Base-by-base conservation (phyloP, 352 stramenopile genomes). In the Phytophthora foliorum region DNA sequence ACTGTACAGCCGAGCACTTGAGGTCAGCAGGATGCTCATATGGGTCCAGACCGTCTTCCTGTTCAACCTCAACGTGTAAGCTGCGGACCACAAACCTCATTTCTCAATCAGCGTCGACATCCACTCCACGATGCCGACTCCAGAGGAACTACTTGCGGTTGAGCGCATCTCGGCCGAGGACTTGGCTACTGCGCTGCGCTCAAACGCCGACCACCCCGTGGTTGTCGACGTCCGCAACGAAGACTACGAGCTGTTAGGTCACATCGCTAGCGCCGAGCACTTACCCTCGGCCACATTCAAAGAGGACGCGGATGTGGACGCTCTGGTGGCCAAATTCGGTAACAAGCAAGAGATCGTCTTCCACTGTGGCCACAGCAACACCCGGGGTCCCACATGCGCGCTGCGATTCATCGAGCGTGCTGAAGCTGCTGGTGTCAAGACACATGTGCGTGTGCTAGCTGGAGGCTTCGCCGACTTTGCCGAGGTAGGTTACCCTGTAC, bases 281-380 rank as follows among this genome's bases (percentile, higher is more conserved):
- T 19, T 80, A 16, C 74, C 72, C 5, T 59, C 67, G 13, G 57
- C 65, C 24, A 65, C 69, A 41, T 82, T 85, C 57, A 48, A 63
- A 14, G 59, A 79, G n/a, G 77, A 82, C 48, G 60, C 55, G 3
- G 65, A 85, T 2, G 74, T 85, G 29, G 74, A 79, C 25, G 69
- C 52, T 24, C 31, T 82, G 3, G 71, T 82, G 17, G 31, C 57
- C 10, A 69, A 70, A 36, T 75, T 80, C 25, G 58, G 64, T 17
- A 41, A 6, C 31, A 67, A 72, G 16, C 19, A 63, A 29, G 51
- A 78, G 10, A 53, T 85, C n/a, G 60, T 85, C 10, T 82, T 85
- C 52, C 77, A 85, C 44, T 85, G 77, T 44, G 75, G 74, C 10
- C 71, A 50, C 32, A 82, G 66, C 42, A 71, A 80, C 59, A 70